A percentile compares a stretch with the other conserved stretches of the same genome.
phyloP scores from a whole-genome alignment of 116 monocot genomes.

The Posidonia oceanica region DNA sequence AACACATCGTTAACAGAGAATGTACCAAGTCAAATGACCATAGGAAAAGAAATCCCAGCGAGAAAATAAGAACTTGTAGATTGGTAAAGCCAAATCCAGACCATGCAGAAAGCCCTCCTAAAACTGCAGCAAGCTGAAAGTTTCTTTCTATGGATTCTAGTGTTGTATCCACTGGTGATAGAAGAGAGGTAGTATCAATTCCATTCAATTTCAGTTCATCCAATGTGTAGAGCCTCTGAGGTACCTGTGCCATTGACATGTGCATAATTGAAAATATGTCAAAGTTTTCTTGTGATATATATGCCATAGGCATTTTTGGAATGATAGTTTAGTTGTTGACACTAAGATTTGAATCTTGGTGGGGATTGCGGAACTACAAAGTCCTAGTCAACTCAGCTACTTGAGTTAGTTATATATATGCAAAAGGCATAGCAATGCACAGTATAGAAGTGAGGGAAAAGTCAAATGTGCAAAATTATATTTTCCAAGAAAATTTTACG shows the following conservation, averaged over 20 bases:
- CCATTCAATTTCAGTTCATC: constrained; percentile 90
- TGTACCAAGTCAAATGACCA: constrained; percentile 61
- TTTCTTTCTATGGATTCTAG: constrained; percentile 69
- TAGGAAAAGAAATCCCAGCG: constrained; percentile 49
- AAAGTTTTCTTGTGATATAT: not conserved
- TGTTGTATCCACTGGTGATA: constrained; percentile 69
- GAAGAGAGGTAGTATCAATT: constrained; percentile 54
- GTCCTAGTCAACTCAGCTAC: no score
- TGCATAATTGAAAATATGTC: not conserved
- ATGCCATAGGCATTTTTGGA: no score
- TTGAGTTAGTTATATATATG: no score
- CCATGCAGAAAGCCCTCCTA: constrained; percentile 59
- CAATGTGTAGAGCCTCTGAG: constrained; percentile 64
- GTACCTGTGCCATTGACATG: constrained; percentile 30
- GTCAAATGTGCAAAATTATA: no score
- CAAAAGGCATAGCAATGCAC: no score
- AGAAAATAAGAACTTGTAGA: constrained; percentile 39
- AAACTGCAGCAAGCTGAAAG: constrained; percentile 50
- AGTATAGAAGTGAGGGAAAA: no score
- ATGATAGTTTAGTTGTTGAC: no score
- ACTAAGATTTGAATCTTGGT: no score
- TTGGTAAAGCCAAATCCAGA: constrained; percentile 39
- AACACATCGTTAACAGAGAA: no score
- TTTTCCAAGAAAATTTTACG: no score
- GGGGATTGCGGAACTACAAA: no score